Base-by-base conservation (phyloP, 2,329 filamentous ascomycete species). In the Bipolaris gigantea region DNA sequence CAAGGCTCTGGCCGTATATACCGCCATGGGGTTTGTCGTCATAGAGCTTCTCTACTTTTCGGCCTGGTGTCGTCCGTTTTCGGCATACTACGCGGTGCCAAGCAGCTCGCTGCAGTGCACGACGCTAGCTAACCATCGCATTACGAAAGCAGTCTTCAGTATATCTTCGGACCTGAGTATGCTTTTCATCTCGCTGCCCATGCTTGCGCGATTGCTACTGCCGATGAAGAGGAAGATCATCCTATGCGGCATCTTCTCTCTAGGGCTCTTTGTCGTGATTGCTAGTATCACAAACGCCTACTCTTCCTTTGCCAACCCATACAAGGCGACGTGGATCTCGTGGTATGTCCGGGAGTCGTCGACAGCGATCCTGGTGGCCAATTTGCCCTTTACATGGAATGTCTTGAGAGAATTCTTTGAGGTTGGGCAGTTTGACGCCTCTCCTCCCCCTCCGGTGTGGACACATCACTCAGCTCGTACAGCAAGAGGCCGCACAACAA, bases 31-130 rank as follows among this genome's bases (percentile, higher is more conserved):
- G n/a, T 83, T 81, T 49, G 57, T 82, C 8, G 42, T 62, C 69
- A 79, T 78, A 54, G 80, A 82, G 56, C 58, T 82, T 15, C 70
- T 80, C 2, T 77, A 81, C 43, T 81, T 82, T 59, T 69, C 77
- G 9, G 78, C 77, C 11, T 85, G 82, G 82, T 85, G 82, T 57
- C 77, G 78, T 15, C 81, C 81, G 0, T 80, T 83, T 38, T 55
- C 70, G 4, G 72, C 79, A 40, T 84, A 84, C 61, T 84, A 80
- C 77, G 71, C 76, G 5, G 76, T 83, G 0, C 82, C 82, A 3
- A 72, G 72, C 1, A 55, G 53, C 1, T 70, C 63, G 2, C 63
- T 74, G 66, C 66, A 73, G 60, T 70, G 71, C 64, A 66, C 68
- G 41, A 62, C 69, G 0, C 51, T 74, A 3, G 65, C 66, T 16